Evolutionary conservation across 2,329 filamentous ascomycete genomes (phyloP).

Genomic region (Fusarium dimerum): DNA sequence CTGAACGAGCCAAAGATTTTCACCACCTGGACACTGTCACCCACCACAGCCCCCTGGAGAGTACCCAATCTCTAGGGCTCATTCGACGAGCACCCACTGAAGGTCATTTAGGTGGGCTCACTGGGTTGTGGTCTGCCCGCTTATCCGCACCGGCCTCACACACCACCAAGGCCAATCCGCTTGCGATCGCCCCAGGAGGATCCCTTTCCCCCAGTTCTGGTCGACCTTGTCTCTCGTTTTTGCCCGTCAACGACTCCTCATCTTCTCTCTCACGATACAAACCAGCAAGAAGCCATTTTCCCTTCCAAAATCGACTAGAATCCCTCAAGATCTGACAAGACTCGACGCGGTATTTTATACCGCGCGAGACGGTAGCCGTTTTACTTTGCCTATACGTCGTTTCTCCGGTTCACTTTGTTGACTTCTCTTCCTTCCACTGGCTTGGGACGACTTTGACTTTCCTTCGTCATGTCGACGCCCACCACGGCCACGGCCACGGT

Average conservation of each 20-base stretch:
- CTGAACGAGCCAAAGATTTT: too few relatives aligned
- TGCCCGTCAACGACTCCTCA: background rate
- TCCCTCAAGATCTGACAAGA: too few relatives aligned
- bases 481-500: constrained; percentile 75
- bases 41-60: background rate
- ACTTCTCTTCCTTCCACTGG: constrained; percentile 13
- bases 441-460: constrained; percentile 28
- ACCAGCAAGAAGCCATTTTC: background rate
- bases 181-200: background rate
- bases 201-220: background rate
- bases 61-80: background rate
- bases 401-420: constrained; percentile 6
- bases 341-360: constrained; percentile 11
- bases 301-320: background rate
- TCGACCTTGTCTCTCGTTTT: background rate
- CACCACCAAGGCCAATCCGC: background rate
- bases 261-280: background rate
- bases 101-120: background rate
- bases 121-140: too few relatives aligned
- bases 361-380: constrained; percentile 19
- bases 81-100: background rate
- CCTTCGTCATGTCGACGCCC: constrained; percentile 71
- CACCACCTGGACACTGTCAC: too few relatives aligned
- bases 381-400: constrained; percentile 1
- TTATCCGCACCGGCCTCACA: background rate